Evolutionary conservation across 192 early-diverging fungal genomes (phyloP), one percentile per base, ranked within the genome.

Genomic region (Coemansia aciculifera): DNA sequence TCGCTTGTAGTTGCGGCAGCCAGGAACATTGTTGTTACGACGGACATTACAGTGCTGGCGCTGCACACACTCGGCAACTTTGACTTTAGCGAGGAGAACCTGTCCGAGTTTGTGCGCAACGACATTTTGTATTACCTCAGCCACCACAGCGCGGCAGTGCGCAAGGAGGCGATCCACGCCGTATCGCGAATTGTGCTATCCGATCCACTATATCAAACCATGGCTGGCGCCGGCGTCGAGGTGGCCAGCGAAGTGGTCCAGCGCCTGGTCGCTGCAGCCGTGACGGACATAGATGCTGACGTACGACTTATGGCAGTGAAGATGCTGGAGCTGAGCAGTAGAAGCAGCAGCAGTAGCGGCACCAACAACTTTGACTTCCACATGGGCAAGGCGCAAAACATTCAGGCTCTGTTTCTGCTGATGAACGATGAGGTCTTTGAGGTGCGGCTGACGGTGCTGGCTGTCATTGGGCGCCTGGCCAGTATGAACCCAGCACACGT

Each of bases 391-490:
- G 91, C 93, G 1, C 93, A 97, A 61, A 94, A 96, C 74, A 90
- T 98, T 44, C 90, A 91, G 23, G 86, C 91, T 4, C 52, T 97
- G 23, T 93, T 95, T 65, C 85, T 98, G 54, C 91, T 95, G 0
- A 65, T 95, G 61, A 96, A 96, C 61, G 96, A 98, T 69, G 95
- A 96, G 72, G 85, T 90, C 1, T 96, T 97, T 83, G 87, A 88
- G 5, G 92, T 96, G 49, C 87, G 93, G 11, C 89, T 95, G 63
- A 85, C 89, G 6, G 90, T 93, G 1, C 90, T 98, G 37, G 67
- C 85, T 0, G 91, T 96, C 44, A 93, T 98, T 62, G 96, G 96
- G 7, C 86, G 95, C 19, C 79, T 98, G 17, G 88, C 91, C 2
- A 75, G 88, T 9, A 88, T 89, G 63, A 98, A 97, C 72, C 96